Evolutionary conservation across 2,329 filamentous ascomycete genomes (phyloP).

Genomic region (Diaporthe ilicicola): DNA sequence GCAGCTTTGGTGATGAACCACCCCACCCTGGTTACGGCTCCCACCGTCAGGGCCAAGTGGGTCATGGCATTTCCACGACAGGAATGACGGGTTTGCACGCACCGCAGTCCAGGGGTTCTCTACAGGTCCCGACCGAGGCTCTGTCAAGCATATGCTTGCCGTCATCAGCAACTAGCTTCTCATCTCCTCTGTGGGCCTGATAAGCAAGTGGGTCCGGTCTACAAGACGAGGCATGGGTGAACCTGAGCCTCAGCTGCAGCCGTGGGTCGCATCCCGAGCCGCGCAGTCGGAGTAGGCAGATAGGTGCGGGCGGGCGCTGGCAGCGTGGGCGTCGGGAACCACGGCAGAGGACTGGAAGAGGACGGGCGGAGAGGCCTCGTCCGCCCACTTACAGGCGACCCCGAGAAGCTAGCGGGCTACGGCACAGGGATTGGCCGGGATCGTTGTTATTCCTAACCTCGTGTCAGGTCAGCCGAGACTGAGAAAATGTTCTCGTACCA

Average conservation of each 20-base stretch:
- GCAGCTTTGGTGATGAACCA: not conserved
- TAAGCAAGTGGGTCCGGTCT: not conserved
- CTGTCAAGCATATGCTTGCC: no score
- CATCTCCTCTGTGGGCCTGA: not conserved
- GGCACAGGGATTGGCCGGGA: not conserved
- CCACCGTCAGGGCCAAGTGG: slow-evolving; percentile 2
- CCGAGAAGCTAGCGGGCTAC: not conserved
- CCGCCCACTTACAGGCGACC: not conserved
- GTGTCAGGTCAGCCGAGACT: not conserved
- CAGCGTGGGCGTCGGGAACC: not conserved
- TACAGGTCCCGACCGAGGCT: not conserved
- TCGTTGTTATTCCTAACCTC: not conserved
- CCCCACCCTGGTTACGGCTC: not conserved
- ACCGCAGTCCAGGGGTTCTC: slow-evolving; percentile 9
- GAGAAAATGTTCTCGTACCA: not conserved
- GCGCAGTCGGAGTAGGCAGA: not conserved
- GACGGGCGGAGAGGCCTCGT: slow-evolving; percentile 9
- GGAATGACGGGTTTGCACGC: slow-evolving; percentile 5
- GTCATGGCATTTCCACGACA: slow-evolving; percentile 7
- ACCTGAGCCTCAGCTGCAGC: not conserved
- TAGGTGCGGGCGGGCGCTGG: no score
- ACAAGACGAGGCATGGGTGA: not conserved
- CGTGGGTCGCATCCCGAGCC: slow-evolving; percentile 18
- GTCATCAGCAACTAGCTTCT: not conserved
- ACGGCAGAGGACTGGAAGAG: not conserved